These are phyloP conservation scores for Pinus albicaulis DNA, from an alignment of 75 land plant species.

Conservation along the genomic window DNA sequence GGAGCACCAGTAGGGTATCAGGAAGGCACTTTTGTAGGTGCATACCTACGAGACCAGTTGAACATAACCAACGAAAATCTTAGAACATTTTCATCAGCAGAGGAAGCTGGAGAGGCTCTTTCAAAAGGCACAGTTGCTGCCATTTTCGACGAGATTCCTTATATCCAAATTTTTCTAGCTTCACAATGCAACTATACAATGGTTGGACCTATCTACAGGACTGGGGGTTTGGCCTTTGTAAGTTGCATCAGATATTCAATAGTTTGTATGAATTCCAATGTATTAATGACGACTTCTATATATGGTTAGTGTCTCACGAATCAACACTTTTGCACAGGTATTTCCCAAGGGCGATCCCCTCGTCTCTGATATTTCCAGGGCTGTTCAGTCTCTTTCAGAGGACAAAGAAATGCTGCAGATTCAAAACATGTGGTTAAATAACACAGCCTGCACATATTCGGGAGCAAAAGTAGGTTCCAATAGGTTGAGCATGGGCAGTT, in stretches of 20 bases:
- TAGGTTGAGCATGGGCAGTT: slow-evolving; percentile 32
- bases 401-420: slow-evolving; percentile 16
- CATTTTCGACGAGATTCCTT: slow-evolving; percentile 2
- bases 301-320: no score
- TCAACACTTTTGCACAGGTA: slow-evolving; percentile 13
- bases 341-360: slow-evolving; percentile 55
- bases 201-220: neutral
- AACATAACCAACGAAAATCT: slow-evolving; percentile 21
- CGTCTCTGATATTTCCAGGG: slow-evolving; percentile 30
- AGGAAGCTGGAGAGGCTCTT: slow-evolving; percentile 34
- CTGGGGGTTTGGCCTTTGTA: neutral
- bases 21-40: slow-evolving; percentile 34
- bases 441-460: slow-evolving; percentile 2
- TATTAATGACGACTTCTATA: no score
- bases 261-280: no score
- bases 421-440: slow-evolving; percentile 19
- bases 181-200: neutral
- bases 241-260: neutral
- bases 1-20: slow-evolving; percentile 39
- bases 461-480: neutral
- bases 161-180: neutral
- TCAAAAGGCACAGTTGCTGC: slow-evolving; percentile 16
- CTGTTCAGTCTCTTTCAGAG: slow-evolving; percentile 37
- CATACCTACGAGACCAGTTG: slow-evolving; percentile 26
- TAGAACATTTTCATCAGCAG: neutral